These are phyloP conservation scores for Boletus speciosus DNA, from an alignment of 768 basidiomycete species.

Conservation along the genomic window DNA sequence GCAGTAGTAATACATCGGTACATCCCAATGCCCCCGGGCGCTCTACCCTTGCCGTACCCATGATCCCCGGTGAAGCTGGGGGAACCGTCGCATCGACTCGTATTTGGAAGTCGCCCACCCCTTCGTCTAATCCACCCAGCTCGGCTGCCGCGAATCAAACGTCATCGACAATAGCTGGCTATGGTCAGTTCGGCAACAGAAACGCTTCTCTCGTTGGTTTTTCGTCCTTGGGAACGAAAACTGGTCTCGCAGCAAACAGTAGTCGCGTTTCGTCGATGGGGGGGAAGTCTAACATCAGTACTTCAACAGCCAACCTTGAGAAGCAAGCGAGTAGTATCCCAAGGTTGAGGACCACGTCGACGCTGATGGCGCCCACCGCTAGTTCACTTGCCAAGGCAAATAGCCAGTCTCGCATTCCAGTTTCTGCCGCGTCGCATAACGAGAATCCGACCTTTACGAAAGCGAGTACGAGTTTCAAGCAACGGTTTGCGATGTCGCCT, in stretches of 20 bases:
- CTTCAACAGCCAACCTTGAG: constrained; percentile 4
- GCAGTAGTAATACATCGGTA: constrained; percentile 6
- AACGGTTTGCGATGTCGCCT: constrained; percentile 9
- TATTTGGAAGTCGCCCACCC: constrained; percentile 19
- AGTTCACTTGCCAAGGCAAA: constrained; percentile 67
- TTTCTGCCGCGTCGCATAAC: constrained; percentile 9
- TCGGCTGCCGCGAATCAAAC: constrained; percentile 12
- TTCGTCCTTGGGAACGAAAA: constrained; percentile 40
- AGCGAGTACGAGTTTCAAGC: constrained; percentile 11
- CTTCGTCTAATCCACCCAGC: constrained; percentile 11
- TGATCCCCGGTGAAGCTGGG: constrained; percentile 4
- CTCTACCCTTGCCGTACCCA: constrained; percentile 13
- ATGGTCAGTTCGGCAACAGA: constrained; percentile 13
- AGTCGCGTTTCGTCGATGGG: constrained; percentile 28
- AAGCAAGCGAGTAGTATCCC: constrained; percentile 12
- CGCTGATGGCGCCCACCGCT: constrained; percentile 70
- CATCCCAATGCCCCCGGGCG: constrained; percentile 5
- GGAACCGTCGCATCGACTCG: constrained; percentile 14
- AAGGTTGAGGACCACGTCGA: constrained; percentile 37
- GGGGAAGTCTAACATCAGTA: constrained; percentile 18
- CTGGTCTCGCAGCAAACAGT: constrained; percentile 25
- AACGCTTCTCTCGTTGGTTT: constrained; percentile 22
- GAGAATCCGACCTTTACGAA: constrained; percentile 16
- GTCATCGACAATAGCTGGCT: constrained; percentile 17
- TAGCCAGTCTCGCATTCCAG: constrained; percentile 23